Evolutionary conservation across 139 green algal genomes (phyloP), one percentile per base, ranked within the genome.

Genomic region (Chlorella sp.): DNA sequence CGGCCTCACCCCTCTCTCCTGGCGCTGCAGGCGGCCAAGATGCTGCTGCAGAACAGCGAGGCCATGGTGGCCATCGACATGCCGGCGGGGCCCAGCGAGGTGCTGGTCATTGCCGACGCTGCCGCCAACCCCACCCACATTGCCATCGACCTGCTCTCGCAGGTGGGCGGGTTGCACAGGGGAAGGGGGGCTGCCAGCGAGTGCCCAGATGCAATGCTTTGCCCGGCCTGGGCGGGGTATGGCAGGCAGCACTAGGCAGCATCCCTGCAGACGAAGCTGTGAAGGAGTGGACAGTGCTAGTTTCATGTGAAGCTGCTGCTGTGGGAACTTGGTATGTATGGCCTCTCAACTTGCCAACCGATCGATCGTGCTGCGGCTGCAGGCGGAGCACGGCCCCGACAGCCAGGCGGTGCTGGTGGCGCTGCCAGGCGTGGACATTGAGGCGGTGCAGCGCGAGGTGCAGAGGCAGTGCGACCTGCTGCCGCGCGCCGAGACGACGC

Each of bases 1-100:
- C 24, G 51, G 11, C 51, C 51, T 60, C 13, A 20, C 51, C 51
- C 9, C 24, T 16, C 9, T 60, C 11, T 24, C 51, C 51, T 60
- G 8, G 46, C 46, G 7, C 51, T 16, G 16, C 14, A 60, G 51
- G 95, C 95, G 64, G 95, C 95, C 82, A 98, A 98, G 92, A 98
- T 98, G 95, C 74, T 94, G 85, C 90, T 99, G 87, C 94, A 97
- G 82, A 96, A 96, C 88, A 93, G 90, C 22, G 96, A 99, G 91
- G 97, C 97, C 40, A 99, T 99, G 96, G 86, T 99, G 26, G 90
- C 94, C 73, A 99, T 99, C 84, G 96, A 99, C 92, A 99, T 99
- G 96, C 96, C 96, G 9, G 96, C 96, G 17, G 96, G 96, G 34
- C 93, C 94, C 48, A 93, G 85, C n/a, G 91, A 94, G 92, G 95